Conservation (phyloP, 2,329 filamentous ascomycete species). For the Pseudofabraea citricarpa region DNA sequence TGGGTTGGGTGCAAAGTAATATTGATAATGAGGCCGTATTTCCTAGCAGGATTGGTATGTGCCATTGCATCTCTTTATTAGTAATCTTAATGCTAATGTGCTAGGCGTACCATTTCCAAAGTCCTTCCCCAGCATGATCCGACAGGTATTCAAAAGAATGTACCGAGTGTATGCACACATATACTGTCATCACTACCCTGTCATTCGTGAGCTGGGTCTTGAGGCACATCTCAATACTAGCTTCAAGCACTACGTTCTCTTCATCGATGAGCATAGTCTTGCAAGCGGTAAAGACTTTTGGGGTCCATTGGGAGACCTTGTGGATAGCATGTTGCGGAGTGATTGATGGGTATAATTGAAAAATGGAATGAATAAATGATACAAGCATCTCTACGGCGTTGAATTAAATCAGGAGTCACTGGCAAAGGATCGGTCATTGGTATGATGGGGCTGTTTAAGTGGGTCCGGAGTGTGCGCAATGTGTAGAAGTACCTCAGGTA, state of each 20-base stretch:
- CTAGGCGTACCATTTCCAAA: constrained; percentile 89
- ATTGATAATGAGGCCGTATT: constrained; percentile 95
- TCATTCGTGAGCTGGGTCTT: constrained; percentile 88
- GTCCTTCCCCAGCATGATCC: constrained; percentile 79
- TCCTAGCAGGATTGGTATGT: constrained; percentile 80
- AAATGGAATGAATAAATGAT: constrained; percentile 10
- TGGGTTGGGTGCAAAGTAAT: constrained; percentile 92
- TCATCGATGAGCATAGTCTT: constrained; percentile 92
- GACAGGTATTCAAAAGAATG: constrained; percentile 97
- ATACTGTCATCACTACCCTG: constrained; percentile 99
- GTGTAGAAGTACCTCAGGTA: too few relatives aligned
- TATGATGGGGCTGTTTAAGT: too few relatives aligned
- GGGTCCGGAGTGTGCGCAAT: too few relatives aligned
- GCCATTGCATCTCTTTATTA: not conserved
- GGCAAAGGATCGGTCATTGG: too few relatives aligned
- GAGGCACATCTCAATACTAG: constrained; percentile 98
- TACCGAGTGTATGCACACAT: constrained; percentile 99
- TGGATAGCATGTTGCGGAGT: constrained; percentile 95
- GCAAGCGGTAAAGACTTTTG: constrained; percentile 96
- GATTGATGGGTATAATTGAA: constrained; percentile 40
- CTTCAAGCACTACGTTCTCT: constrained; percentile 99
- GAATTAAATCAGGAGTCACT: constrained; percentile 11
- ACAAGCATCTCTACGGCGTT: constrained; percentile 21
- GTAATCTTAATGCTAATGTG: constrained; percentile 31
- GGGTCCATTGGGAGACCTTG: constrained; percentile 89